A percentile compares a stretch with the other conserved stretches of the same genome.
Evolutionary conservation across 2,329 filamentous ascomycete species (phyloP).

Genomic region (Aspergillus intermedius): DNA sequence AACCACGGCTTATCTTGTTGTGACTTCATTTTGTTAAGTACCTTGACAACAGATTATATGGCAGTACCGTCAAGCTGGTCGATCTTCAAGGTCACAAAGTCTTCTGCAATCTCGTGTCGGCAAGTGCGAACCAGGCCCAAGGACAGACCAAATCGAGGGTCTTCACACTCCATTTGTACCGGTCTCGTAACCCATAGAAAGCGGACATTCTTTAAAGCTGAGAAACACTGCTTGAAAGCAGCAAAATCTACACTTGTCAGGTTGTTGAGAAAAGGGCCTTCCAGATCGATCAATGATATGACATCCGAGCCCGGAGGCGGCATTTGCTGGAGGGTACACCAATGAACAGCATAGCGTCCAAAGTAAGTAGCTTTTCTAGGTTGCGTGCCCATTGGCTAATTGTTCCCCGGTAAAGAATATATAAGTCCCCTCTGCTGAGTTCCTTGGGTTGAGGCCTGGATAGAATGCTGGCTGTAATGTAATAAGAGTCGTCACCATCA

Average conservation of each 20-base stretch:
- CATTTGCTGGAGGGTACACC: constrained; percentile 2
- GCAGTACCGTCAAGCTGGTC: neutral
- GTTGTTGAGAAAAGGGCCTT: constrained; percentile 1
- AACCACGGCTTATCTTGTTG: neutral
- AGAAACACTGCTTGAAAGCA: neutral
- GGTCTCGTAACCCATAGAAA: constrained; percentile 7
- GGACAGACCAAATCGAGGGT: constrained; percentile 7
- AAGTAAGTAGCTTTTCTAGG: neutral
- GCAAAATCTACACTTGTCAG: neutral
- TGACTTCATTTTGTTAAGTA: constrained; percentile 5
- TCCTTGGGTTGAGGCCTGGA: no score
- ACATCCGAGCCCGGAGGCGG: neutral
- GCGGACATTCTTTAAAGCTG: constrained; percentile 1
- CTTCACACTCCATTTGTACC: constrained; percentile 2
- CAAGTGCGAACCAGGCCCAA: constrained; percentile 10
- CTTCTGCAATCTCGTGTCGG: constrained; percentile 4
- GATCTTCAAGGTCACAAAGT: constrained; percentile 9
- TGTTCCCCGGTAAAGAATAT: neutral
- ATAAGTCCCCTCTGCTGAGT: no score
- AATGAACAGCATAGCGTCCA: neutral
- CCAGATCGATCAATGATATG: constrained; percentile 1
- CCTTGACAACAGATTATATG: neutral
- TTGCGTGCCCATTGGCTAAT: neutral
- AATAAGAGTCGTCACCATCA: no score
- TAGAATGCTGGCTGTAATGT: no score